phyloP scores from a whole-genome alignment of 2,329 filamentous ascomycete species.

The Neopestalotiopsis rosae region DNA sequence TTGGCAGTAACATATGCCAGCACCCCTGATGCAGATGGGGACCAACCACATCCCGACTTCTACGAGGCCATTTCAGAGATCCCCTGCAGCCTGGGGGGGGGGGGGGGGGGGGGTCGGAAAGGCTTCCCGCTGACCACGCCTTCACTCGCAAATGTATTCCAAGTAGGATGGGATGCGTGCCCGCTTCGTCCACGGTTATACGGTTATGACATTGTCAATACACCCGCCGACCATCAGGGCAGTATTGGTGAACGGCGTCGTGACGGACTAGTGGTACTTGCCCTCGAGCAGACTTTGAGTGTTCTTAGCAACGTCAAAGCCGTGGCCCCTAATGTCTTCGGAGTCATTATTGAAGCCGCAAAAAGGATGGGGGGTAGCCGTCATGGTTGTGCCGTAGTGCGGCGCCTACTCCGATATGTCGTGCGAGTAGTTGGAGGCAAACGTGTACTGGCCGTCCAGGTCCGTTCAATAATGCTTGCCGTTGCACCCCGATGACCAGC shows the following conservation, averaged over 20 bases:
- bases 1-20: too few species aligned
- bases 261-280: background rate
- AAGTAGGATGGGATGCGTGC: background rate
- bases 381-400: conserved; percentile 42
- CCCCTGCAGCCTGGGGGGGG: background rate
- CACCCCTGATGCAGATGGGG: too few species aligned
- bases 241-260: background rate
- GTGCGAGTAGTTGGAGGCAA: conserved; percentile 50
- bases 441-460: conserved; percentile 42
- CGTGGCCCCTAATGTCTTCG: conserved; percentile 13
- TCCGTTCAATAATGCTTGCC: conserved; percentile 50
- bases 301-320: background rate
- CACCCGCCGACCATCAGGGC: background rate
- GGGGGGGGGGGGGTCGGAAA: too few species aligned
- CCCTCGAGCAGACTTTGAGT: background rate
- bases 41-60: too few species aligned
- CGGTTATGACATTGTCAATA: background rate
- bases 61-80: background rate
- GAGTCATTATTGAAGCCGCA: conserved; percentile 51
- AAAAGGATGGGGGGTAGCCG: conserved; percentile 22
- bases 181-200: background rate
- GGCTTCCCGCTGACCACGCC: background rate
- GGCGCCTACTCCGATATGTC: conserved; percentile 49
- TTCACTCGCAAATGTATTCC: background rate
- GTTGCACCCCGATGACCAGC: conserved; percentile 49